Base-by-base conservation (phyloP, 768 basidiomycete species). In the Dioszegia crocea region DNA sequence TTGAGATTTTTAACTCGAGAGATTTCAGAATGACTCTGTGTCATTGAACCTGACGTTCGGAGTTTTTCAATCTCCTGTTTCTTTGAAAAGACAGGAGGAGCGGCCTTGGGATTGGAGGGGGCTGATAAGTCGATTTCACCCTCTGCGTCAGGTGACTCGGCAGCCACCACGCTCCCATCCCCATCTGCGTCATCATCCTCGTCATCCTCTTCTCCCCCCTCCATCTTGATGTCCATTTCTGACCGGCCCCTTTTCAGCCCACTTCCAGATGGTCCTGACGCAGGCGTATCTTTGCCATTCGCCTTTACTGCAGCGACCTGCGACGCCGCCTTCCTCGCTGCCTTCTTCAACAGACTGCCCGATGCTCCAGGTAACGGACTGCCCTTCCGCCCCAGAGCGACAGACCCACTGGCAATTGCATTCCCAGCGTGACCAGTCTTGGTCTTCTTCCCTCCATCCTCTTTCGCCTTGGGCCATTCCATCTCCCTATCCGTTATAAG, bases 1-100 rank as follows among this genome's bases (percentile, higher is more conserved):
- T 98, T 96, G 66, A 99, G 83, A 76, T 99, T 99, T 82, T 98
- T 98, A 70, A 99, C 96, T 52, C 96, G 86, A 17, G 94, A 88
- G 68, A 99, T 88, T 80, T 99, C 96, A 50, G 91, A 94, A 61
- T 97, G 89, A 47, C 90, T 91, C 78, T 99, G 96, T 3, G 96
- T 98, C 93, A 99, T 98, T 29, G 92, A 97, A 11, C 96, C 96
- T 11, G 91, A 91, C 17, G 92, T 94, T 21, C 96, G 88, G 16
- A 98, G 84, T 78, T 97, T 97, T 80, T 98, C 94, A 70, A 98
- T 98, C 77, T 99, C 96, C 78, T 94, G 88, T 77, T 96, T 89
- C 78, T 99, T 99, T 77, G 91, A 93, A 81, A 93, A 93, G 19
- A 84, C 71, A 40, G 84, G 78, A 24, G 82, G 73, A 2, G 85